A percentile compares a stretch with the other conserved stretches of the same genome.
Conservation (phyloP, 2,329 filamentous ascomycete species). For the Colletotrichum destructivum region DNA sequence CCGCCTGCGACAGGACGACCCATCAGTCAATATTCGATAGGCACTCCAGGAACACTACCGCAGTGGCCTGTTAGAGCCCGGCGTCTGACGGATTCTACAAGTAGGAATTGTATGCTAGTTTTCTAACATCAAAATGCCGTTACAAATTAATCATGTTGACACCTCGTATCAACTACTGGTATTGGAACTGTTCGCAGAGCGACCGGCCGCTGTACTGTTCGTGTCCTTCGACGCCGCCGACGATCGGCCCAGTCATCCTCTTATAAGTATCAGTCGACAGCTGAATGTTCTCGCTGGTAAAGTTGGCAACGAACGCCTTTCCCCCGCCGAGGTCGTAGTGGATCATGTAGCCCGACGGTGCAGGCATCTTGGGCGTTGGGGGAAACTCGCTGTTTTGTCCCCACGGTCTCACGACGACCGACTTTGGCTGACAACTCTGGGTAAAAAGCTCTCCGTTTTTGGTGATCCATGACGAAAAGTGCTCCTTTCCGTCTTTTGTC, state of each 20-base stretch:
- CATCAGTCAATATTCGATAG: no score
- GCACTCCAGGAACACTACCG: no score
- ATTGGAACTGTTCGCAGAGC: not conserved
- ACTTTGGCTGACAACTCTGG: not conserved
- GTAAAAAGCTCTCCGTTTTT: not conserved
- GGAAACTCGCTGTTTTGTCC: not conserved
- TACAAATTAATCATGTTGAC: no score
- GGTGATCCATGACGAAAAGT: not conserved
- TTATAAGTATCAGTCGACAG: no score
- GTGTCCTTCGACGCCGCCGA: no score
- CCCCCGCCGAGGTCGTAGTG: not conserved
- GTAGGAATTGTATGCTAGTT: no score
- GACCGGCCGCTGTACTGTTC: not conserved
- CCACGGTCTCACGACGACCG: not conserved
- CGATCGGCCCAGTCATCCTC: not conserved
- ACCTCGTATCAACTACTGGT: not conserved
- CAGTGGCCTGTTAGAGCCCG: no score
- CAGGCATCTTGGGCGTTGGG: not conserved
- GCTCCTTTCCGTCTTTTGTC: not conserved
- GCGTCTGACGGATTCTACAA: no score
- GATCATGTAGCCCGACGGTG: not conserved
- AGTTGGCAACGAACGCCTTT: no score
- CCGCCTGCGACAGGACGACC: not conserved
- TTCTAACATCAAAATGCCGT: no score
- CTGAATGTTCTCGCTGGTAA: not conserved